Conservation (phyloP, 805 yeast genomes). For the Torulaspora indica region DNA sequence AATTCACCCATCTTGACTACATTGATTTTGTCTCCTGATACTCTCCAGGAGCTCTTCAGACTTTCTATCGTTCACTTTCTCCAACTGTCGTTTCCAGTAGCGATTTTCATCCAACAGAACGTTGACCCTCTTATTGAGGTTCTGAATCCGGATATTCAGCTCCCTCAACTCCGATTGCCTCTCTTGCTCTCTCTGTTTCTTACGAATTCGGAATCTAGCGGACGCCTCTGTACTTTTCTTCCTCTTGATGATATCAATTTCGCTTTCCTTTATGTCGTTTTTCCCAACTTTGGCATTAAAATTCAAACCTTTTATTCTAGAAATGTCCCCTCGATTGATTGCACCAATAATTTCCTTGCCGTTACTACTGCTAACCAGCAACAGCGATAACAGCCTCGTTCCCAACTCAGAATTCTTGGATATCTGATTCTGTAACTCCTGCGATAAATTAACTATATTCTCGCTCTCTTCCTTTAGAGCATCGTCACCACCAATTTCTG, state of each 20-base stretch:
- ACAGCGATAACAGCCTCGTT: conserved; percentile 28
- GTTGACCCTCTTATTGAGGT: conserved; percentile 24
- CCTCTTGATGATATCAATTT: conserved; percentile 48
- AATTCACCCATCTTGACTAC: conserved; percentile 1
- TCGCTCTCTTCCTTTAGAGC: background rate
- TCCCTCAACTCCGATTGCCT: conserved; percentile 21
- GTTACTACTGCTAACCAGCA: conserved; percentile 31
- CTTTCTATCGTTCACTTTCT: conserved; percentile 28
- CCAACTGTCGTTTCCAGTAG: conserved; percentile 30
- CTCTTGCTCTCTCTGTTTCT: conserved; percentile 27
- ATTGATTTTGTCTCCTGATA: conserved; percentile 23
- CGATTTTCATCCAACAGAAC: conserved; percentile 28
- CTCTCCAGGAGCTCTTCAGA: conserved; percentile 26
- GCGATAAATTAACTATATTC: conserved; percentile 9
- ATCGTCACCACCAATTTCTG: conserved; percentile 2
- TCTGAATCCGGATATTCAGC: conserved; percentile 21
- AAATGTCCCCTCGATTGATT: conserved; percentile 22
- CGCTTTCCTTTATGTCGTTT: background rate
- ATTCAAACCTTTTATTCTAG: conserved; percentile 8
- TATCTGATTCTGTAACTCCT: conserved; percentile 23
- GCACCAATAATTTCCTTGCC: conserved; percentile 31
- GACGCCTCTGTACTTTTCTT: conserved; percentile 90
- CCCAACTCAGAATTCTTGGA: conserved; percentile 31
- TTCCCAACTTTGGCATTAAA: conserved; percentile 7
- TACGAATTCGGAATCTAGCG: conserved; percentile 75